Conservation (phyloP, 495 filamentous ascomycete species). For the Umbilicaria muhlenbergii region DNA sequence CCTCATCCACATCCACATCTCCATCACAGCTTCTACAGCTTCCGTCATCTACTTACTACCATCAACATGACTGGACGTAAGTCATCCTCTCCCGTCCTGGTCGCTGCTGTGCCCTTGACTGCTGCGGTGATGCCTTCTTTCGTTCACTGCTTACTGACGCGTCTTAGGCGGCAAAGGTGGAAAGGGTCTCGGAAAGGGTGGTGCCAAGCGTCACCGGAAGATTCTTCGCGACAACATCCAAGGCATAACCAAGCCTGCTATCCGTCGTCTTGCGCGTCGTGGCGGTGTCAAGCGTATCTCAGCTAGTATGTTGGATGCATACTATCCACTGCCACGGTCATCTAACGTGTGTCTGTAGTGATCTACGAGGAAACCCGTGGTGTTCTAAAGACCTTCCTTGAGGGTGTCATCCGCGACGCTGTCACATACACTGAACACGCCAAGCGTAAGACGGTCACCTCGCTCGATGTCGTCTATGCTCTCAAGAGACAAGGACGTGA, state of each 20-base stretch:
- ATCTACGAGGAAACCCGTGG: constrained; percentile 99
- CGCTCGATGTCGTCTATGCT: constrained; percentile 92
- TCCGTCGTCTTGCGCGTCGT: constrained; percentile 98
- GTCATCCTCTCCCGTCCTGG: constrained; percentile 20
- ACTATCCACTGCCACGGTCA: not conserved
- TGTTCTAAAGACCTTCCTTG: constrained; percentile 99
- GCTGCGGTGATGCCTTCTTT: not conserved
- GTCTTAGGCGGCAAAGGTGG: constrained; percentile 81
- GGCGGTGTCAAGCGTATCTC: constrained; percentile 99
- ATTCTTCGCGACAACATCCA: constrained; percentile 97
- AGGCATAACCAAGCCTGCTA: constrained; percentile 99
- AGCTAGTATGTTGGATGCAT: constrained; percentile 44
- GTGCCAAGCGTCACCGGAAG: constrained; percentile 84
- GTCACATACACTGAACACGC: constrained; percentile 99
- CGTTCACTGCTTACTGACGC: constrained; percentile 24
- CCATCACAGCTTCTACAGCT: constrained; percentile 19
- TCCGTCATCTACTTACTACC: constrained; percentile 15
- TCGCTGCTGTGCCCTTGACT: constrained; percentile 7
- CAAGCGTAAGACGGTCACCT: constrained; percentile 98
- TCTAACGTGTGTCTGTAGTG: constrained; percentile 34
- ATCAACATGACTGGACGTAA: constrained; percentile 58
- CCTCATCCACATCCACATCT: constrained; percentile 19
- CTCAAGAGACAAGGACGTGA: constrained; percentile 89
- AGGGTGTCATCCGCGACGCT: constrained; percentile 98
- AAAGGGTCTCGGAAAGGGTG: constrained; percentile 98